phyloP scores from a whole-genome alignment of 1,139 yeast genomes.

The Hansenula lynferdii region DNA sequence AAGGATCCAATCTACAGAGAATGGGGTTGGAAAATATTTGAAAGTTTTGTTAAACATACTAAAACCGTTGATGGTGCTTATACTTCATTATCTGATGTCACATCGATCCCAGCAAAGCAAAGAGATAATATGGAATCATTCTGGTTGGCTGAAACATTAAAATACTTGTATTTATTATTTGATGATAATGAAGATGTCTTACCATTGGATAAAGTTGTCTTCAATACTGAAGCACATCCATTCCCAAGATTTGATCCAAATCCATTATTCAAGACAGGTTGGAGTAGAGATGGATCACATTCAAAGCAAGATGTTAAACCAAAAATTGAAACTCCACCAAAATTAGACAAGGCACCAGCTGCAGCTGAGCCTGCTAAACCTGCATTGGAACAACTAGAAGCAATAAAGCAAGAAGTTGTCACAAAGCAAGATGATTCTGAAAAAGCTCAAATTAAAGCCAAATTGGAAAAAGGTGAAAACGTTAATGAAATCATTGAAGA shows the following conservation, averaged over 20 bases:
- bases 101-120: conserved; percentile 39
- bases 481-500: conserved; percentile 20
- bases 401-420: conserved; percentile 9
- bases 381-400: conserved; percentile 18
- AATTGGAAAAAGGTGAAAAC: conserved; percentile 11
- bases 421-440: conserved; percentile 7
- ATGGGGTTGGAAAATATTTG: conserved; percentile 89
- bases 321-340: conserved; percentile 1
- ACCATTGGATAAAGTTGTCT: conserved; percentile 65
- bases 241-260: conserved; percentile 63
- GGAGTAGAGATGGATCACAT: conserved; percentile 30
- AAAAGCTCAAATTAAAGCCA: conserved; percentile 11
- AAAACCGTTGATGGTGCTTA: conserved; percentile 54
- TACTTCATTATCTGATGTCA: conserved; percentile 65
- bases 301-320: background rate
- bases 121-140: conserved; percentile 85
- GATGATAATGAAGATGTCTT: conserved; percentile 56
- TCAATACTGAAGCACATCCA: conserved; percentile 93
- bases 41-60: conserved; percentile 60
- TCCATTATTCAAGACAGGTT: conserved; percentile 58
- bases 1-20: conserved; percentile 77
- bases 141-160: conserved; percentile 93
- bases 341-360: conserved; percentile 11
- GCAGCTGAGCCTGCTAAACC: conserved; percentile 24
- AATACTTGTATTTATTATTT: conserved; percentile 79